phyloP scores from a whole-genome alignment of 768 basidiomycete genomes.

The Leccinum subgranulosum region DNA sequence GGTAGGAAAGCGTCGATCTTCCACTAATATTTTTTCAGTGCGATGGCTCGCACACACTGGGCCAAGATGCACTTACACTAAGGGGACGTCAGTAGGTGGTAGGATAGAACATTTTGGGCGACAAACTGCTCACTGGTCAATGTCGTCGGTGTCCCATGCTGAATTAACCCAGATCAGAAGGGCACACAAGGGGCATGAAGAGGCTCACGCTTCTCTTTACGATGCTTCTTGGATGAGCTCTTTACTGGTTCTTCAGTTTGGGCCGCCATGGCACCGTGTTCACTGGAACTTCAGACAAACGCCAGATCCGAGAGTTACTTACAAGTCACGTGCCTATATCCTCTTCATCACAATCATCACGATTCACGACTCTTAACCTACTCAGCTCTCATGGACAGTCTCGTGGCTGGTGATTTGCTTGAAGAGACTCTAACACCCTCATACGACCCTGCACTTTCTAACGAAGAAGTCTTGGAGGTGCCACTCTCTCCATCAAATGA shows the following conservation, averaged over 20 bases:
- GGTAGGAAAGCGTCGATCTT: constrained; percentile 78
- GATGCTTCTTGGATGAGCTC: constrained; percentile 84
- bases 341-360: not conserved
- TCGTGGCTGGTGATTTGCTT: constrained; percentile 32
- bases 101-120: not conserved
- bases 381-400: constrained; percentile 45
- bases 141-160: constrained; percentile 99
- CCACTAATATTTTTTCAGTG: constrained; percentile 57
- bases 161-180: constrained; percentile 19
- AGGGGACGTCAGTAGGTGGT: constrained; percentile 1
- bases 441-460: constrained; percentile 54
- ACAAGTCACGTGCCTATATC: constrained; percentile 18
- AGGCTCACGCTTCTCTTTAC: constrained; percentile 91
- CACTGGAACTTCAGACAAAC: not conserved
- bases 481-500: constrained; percentile 30
- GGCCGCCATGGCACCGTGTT: constrained; percentile 19
- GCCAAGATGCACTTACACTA: constrained; percentile 40
- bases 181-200: not conserved
- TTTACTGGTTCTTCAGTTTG: constrained; percentile 37
- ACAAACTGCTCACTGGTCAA: constrained; percentile 82
- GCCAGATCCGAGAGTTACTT: not conserved
- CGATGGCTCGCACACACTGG: not conserved
- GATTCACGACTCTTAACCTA: not conserved
- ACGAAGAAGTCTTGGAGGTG: constrained; percentile 47
- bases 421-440: constrained; percentile 40